These are phyloP conservation scores for Melaleuca alternifolia DNA, from an alignment of 345 rosid species.

Conservation along the genomic window DNA sequence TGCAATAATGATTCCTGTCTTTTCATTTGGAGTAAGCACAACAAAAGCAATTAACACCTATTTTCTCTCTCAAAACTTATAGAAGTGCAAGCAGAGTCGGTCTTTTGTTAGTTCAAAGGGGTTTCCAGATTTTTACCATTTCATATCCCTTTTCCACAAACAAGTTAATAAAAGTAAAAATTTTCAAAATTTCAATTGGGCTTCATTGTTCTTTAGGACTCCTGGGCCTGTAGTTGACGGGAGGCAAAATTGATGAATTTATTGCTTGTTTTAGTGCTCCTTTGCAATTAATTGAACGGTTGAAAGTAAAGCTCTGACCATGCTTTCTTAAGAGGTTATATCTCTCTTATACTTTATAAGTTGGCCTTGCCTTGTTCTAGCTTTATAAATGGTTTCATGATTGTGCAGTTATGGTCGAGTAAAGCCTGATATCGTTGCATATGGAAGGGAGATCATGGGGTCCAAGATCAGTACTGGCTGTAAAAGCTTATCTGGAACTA, in stretches of 20 bases:
- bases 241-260: not conserved
- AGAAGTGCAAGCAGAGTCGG: not conserved
- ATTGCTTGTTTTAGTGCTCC: not conserved
- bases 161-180: not conserved
- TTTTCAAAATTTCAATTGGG: not conserved
- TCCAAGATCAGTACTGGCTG: conserved; percentile 96
- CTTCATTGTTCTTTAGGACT: not conserved
- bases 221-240: not conserved
- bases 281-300: not conserved
- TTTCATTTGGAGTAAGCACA: no score
- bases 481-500: conserved; percentile 95
- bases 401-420: conserved; percentile 78
- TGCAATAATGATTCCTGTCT: no score
- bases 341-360: not conserved
- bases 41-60: no score
- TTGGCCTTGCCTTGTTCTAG: not conserved
- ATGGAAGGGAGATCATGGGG: conserved; percentile 94
- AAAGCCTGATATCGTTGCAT: conserved; percentile 96
- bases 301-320: not conserved
- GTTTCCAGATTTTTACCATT: not conserved
- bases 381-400: not conserved
- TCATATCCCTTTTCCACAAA: not conserved
- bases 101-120: not conserved
- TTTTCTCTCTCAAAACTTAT: not conserved
- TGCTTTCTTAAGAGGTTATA: not conserved